Base-by-base conservation (phyloP, 257 asterid genomes). In the Sherardia arvensis region DNA sequence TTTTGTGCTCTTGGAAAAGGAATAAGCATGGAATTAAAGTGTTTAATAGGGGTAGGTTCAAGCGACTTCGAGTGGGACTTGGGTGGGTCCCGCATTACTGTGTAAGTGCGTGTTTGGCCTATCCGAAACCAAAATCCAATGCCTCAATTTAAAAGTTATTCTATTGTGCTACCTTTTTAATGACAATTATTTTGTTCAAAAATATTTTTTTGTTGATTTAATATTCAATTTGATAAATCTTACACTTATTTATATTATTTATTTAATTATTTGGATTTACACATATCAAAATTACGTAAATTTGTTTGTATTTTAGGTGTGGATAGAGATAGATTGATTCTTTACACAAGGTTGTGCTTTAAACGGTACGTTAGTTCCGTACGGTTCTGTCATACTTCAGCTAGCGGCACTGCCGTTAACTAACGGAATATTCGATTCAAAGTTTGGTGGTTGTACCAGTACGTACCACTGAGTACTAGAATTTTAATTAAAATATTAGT, bases 61-160 rank as follows among this genome's bases (percentile, higher is more conserved):
- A 21, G 57, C 27, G 28, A 49, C 56, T 51, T 21, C 57, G 57
- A 51, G 21, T n/a, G 27, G 57, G 57, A 22, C 27, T n/a, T n/a
- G 8, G 12, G 27, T 1, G 7, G 57, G 58, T 20, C 58, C 58
- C 12, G 22, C 58, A 8, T 9, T 23, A 51, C 15, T 22, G 28
- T 53, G 58, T 21, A 26, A 43, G 56, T 49, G 56, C 56, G 56
- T 53, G 58, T 21, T 53, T 53, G 28, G 58, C 58, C 58, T 21
- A 53, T 23, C 58, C 58, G 23, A 49, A n/a, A n/a, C 56, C 56
- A 49, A 43, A 43, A 43, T 43, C 51, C 51, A 43, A 43, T 43
- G 51, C 51, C 21, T 43, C 8, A 43, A 43, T 1, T 15, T 43
- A 6, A 3, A 17, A 14, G 51, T 43, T 43, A 43, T 43, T 43